phyloP scores from a whole-genome alignment of 495 filamentous ascomycete genomes.

The Aspergillus egyptiacus region DNA sequence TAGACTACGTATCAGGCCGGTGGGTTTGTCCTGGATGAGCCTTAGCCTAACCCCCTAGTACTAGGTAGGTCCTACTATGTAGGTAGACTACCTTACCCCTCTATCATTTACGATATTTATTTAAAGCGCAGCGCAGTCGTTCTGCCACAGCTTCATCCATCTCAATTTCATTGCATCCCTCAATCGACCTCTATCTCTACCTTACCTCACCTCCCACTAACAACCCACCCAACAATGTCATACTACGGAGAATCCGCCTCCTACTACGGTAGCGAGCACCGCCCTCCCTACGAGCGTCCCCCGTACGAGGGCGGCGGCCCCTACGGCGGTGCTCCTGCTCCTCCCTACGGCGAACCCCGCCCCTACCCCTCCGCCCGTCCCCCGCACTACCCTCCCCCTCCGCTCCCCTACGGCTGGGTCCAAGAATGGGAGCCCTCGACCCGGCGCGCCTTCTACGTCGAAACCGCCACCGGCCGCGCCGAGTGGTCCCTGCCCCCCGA shows the following conservation, averaged over 20 bases:
- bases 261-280: slow-evolving; percentile 23
- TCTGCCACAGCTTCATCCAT: neutral
- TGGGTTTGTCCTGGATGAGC: no score
- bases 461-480: slow-evolving; percentile 51
- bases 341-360: slow-evolving; percentile 16
- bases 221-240: slow-evolving; percentile 6
- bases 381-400: slow-evolving; percentile 38
- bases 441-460: slow-evolving; percentile 56
- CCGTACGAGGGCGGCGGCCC: slow-evolving; percentile 12
- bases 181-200: slow-evolving; percentile 2
- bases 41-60: no score
- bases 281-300: slow-evolving; percentile 15
- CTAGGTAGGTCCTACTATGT: no score
- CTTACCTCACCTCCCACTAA: neutral
- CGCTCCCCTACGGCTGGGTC: slow-evolving; percentile 53
- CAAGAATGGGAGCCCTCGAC: slow-evolving; percentile 52
- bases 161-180: slow-evolving; percentile 3
- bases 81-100: slow-evolving; percentile 5
- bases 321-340: no score
- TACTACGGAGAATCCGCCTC: slow-evolving; percentile 12
- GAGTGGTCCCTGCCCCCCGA: slow-evolving; percentile 53
- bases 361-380: slow-evolving; percentile 24
- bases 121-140: neutral
- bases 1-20: no score
- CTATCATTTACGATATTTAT: neutral